phyloP scores from a whole-genome alignment of 331 rosid genomes.

The Cucumis variabilis region DNA sequence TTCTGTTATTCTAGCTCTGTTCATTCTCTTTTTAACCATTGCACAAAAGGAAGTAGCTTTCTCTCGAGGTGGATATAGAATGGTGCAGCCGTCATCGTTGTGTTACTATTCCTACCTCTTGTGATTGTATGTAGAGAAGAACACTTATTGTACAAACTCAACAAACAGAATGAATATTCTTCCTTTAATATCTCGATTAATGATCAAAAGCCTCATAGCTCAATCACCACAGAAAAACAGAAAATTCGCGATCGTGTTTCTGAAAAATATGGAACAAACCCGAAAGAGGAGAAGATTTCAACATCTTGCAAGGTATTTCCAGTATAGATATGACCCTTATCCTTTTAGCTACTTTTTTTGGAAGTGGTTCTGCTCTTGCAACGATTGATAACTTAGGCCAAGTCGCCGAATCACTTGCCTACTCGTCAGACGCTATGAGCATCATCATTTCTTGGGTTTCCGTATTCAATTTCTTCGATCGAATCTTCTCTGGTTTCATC shows the following conservation, averaged over 20 bases:
- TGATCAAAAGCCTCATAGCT: not conserved
- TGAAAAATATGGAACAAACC: not conserved
- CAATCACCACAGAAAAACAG: not conserved
- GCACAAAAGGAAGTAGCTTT: not conserved
- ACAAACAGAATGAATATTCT: not conserved
- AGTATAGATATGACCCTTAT: not conserved
- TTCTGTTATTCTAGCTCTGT: not conserved
- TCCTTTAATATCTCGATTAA: not conserved
- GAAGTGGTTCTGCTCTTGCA: not conserved
- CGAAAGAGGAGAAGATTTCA: not conserved
- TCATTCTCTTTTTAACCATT: not conserved
- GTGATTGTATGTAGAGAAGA: not conserved
- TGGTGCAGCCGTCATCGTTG: not conserved
- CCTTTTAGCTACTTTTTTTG: not conserved
- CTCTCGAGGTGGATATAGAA: not conserved
- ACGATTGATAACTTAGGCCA: not conserved
- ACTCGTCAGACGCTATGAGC: not conserved
- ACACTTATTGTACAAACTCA: not conserved
- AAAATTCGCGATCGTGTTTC: not conserved
- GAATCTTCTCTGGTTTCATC: not conserved
- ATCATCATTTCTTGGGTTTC: not conserved
- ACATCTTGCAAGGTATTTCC: not conserved
- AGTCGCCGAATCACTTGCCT: not conserved
- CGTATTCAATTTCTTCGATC: not conserved
- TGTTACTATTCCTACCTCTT: not conserved